These are phyloP conservation scores for Pleurotus eryngii DNA, from an alignment of 768 basidiomycete genomes.

Conservation along the genomic window DNA sequence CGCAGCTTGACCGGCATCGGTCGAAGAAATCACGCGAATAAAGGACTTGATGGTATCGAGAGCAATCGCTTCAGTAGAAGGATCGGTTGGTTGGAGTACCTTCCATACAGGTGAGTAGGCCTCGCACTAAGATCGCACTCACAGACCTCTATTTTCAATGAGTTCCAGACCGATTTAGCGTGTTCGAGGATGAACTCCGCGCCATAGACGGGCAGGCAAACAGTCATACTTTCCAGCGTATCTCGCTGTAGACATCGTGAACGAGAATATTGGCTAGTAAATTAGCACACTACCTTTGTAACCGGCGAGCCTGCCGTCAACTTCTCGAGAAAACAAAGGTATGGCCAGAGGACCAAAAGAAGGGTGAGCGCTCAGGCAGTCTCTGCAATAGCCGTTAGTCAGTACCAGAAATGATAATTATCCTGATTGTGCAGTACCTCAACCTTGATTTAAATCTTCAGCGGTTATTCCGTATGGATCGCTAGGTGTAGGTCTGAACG, in stretches of 20 bases:
- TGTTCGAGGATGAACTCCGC: constrained; percentile 51
- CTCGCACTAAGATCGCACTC: too few species aligned
- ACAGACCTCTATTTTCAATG: constrained; percentile 81
- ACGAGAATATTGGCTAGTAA: neutral
- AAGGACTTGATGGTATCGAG: constrained; percentile 68
- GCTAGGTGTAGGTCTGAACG: constrained; percentile 89
- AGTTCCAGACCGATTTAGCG: constrained; percentile 84
- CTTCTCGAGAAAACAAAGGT: constrained; percentile 87
- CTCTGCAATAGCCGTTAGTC: constrained; percentile 30
- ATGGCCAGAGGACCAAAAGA: constrained; percentile 82
- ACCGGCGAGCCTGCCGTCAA: constrained; percentile 74
- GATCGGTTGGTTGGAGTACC: constrained; percentile 92
- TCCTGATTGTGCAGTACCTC: constrained; percentile 35
- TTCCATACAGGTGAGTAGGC: constrained; percentile 24
- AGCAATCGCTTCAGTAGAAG: constrained; percentile 69
- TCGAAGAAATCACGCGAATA: constrained; percentile 57
- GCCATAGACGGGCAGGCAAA: constrained; percentile 86
- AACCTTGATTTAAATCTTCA: constrained; percentile 76
- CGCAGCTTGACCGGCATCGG: constrained; percentile 42
- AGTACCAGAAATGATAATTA: constrained; percentile 8
- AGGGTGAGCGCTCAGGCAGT: constrained; percentile 76
- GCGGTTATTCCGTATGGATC: constrained; percentile 91
- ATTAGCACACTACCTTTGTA: constrained; percentile 63
- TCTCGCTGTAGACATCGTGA: constrained; percentile 58
- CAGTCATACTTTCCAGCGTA: constrained; percentile 72